Evolutionary conservation across 179 eudicot species (phyloP).

Genomic region (Patellifolia procumbens): DNA sequence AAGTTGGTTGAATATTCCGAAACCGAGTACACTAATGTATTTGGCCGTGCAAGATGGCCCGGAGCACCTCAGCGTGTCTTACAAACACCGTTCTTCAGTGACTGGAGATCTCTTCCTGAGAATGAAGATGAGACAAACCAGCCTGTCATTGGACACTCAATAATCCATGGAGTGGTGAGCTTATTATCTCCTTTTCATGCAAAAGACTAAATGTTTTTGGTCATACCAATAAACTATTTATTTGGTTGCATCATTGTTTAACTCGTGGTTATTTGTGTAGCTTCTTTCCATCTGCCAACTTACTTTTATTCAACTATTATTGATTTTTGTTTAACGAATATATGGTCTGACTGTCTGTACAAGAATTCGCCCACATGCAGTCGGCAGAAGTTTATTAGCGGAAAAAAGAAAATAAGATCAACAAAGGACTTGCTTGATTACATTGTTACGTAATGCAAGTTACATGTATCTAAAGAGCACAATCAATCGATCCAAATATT

Average conservation of each 20-base stretch:
- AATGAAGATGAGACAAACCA: constrained; percentile 66
- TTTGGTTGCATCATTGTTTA: no score
- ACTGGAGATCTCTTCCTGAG: constrained; percentile 66
- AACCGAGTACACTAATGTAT: constrained; percentile 75
- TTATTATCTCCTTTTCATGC: not conserved
- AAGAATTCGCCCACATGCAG: no score
- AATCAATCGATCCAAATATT: not conserved
- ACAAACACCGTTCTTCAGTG: constrained; percentile 62
- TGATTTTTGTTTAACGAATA: no score
- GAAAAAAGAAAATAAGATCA: not conserved
- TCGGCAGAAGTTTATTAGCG: not conserved
- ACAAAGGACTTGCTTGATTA: not conserved
- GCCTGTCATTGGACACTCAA: constrained; percentile 74
- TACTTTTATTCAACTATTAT: no score
- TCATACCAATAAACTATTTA: no score
- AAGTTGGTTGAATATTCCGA: constrained; percentile 61
- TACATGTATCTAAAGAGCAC: not conserved
- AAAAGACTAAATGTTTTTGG: no score
- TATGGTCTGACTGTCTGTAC: no score
- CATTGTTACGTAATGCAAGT: not conserved
- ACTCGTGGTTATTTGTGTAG: no score
- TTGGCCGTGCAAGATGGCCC: constrained; percentile 98
- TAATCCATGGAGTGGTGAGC: constrained; percentile 72
- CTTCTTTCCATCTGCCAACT: no score
- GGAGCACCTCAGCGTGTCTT: constrained; percentile 85